Evolutionary conservation across 169 alveolate species (phyloP).

Genomic region (Babesia ovata): DNA sequence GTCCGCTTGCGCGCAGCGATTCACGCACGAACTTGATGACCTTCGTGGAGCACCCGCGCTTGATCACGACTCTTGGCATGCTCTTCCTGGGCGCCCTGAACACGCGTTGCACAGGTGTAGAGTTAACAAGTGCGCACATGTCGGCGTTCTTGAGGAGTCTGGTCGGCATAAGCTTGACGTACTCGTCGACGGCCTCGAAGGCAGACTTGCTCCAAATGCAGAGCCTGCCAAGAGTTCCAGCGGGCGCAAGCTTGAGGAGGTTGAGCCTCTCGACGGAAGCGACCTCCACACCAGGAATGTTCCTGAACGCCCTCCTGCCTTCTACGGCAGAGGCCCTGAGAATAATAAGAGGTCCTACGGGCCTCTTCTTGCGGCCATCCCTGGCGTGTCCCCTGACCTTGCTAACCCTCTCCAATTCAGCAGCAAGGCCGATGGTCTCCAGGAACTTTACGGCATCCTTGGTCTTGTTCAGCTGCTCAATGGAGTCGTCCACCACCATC

Average conservation of each 20-base stretch:
- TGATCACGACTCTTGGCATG: neutral
- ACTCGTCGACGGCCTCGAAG: conserved; percentile 85
- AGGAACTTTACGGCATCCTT: conserved; percentile 88
- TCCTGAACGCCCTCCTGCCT: conserved; percentile 94
- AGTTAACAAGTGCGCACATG: conserved; percentile 93
- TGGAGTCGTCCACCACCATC: conserved; percentile 89
- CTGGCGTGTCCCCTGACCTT: conserved; percentile 91
- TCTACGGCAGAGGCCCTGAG: conserved; percentile 91
- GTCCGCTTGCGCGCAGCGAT: conserved; percentile 23
- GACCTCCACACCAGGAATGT: conserved; percentile 97
- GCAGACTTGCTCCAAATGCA: conserved; percentile 96
- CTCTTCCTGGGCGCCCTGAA: conserved; percentile 32
- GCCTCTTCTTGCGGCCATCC: conserved; percentile 91
- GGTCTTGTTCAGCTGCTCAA: conserved; percentile 87
- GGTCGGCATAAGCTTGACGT: conserved; percentile 25
- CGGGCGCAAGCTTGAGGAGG: conserved; percentile 98
- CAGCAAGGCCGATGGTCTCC: conserved; percentile 86
- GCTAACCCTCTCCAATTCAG: conserved; percentile 85
- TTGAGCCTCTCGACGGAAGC: conserved; percentile 94
- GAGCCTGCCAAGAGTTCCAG: conserved; percentile 98
- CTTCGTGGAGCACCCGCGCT: conserved; percentile 29
- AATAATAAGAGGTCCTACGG: conserved; percentile 97
- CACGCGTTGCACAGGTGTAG: conserved; percentile 91
- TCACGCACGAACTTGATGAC: conserved; percentile 44
- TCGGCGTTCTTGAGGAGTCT: conserved; percentile 86